Evolutionary conservation across 768 basidiomycete species (phyloP).

Genomic region (Suillus luteus): DNA sequence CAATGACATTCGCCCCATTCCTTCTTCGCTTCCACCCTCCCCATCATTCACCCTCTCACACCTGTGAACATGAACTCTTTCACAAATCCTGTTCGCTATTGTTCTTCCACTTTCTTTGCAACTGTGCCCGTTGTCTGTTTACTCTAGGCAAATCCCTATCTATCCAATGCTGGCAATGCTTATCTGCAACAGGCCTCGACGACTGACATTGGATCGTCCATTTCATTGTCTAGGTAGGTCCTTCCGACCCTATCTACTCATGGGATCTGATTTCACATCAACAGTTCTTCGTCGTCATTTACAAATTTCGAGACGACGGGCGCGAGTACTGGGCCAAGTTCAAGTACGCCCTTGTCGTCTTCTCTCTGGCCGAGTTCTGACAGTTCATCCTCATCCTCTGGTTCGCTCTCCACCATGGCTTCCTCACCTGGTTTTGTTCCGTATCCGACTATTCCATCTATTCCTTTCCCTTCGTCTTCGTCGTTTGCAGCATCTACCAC

Average conservation of each 20-base stretch:
- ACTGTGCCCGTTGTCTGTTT: background rate
- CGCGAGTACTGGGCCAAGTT: constrained; percentile 8
- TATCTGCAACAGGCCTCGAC: background rate
- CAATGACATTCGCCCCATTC: background rate
- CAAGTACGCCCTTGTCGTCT: constrained; percentile 8
- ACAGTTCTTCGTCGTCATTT: background rate
- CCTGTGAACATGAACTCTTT: background rate
- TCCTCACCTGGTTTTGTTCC: background rate
- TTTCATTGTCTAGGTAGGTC: background rate
- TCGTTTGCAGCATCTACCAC: background rate
- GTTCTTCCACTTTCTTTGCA: too few relatives aligned
- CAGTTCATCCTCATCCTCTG: background rate
- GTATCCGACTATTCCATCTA: background rate
- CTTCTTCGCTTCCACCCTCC: background rate
- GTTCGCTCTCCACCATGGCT: constrained; percentile 6
- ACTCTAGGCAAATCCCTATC: background rate
- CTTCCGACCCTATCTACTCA: background rate
- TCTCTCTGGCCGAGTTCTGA: constrained; percentile 9
- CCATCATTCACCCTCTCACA: background rate
- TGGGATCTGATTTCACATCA: background rate
- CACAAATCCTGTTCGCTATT: too few relatives aligned
- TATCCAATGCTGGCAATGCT: constrained; percentile 1
- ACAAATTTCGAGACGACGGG: background rate
- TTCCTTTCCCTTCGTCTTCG: background rate
- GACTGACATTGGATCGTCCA: background rate